These are phyloP conservation scores for Gossypium davidsonii DNA, from an alignment of 441 rosid genomes.

Conservation along the genomic window DNA sequence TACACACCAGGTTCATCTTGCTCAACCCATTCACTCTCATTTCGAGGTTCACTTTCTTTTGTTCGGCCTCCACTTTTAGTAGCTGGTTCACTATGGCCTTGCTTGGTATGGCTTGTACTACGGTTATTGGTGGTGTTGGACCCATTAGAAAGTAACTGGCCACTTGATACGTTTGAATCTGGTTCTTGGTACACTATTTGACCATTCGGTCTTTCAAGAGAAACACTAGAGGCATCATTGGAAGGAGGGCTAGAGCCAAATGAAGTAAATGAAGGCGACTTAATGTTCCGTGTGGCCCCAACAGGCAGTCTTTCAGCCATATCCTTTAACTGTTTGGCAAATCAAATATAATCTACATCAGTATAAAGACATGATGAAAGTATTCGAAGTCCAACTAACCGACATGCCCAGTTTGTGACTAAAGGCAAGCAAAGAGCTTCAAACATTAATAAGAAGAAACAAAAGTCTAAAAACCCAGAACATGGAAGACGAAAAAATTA, in stretches of 20 bases:
- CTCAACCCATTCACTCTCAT: constrained; percentile 82
- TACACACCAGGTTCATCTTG: constrained; percentile 96
- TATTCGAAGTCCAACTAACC: background rate
- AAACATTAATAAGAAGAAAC: background rate
- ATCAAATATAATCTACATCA: constrained; percentile 10
- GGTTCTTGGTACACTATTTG: constrained; percentile 39
- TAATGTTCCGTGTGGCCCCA: constrained; percentile 51
- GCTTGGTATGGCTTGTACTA: constrained; percentile 32
- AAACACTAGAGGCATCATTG: constrained; percentile 37
- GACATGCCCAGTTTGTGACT: background rate
- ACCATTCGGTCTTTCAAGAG: constrained; percentile 42
- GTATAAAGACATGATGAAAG: constrained; percentile 1
- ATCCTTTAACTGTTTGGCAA: constrained; percentile 56
- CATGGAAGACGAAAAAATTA: background rate
- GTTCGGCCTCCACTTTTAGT: constrained; percentile 43
- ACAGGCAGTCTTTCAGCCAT: constrained; percentile 87
- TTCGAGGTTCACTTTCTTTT: constrained; percentile 55
- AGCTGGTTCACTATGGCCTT: constrained; percentile 46
- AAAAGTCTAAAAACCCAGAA: background rate
- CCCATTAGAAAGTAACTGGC: constrained; percentile 48
- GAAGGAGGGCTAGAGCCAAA: constrained; percentile 51
- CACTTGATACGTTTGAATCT: constrained; percentile 39
- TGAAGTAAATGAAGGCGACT: constrained; percentile 48
- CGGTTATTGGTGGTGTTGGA: constrained; percentile 33
- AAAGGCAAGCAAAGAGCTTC: background rate